These are phyloP conservation scores for Elsinoe arachidis DNA, from an alignment of 2,329 filamentous ascomycete genomes.

Conservation along the genomic window DNA sequence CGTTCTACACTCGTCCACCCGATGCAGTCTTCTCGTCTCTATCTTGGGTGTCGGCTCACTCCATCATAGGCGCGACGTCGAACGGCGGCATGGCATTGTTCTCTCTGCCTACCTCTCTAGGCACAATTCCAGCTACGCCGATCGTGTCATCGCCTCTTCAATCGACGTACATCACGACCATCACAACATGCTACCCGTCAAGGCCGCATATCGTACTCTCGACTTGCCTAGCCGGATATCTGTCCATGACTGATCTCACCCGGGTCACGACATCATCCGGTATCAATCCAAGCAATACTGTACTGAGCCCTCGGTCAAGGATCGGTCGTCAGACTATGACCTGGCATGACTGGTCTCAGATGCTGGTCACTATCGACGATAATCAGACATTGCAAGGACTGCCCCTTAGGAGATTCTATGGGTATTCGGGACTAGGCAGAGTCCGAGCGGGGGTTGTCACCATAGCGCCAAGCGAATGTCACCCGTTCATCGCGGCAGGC, in stretches of 20 bases:
- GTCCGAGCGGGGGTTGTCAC: slow-evolving; percentile 31
- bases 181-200: slow-evolving; percentile 46
- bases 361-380: slow-evolving; percentile 48
- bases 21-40: slow-evolving; percentile 48
- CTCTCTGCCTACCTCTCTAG: slow-evolving; percentile 32
- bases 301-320: slow-evolving; percentile 41
- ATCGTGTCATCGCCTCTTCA: slow-evolving; percentile 37
- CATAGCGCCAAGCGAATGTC: slow-evolving; percentile 43
- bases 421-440: slow-evolving; percentile 31
- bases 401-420: slow-evolving; percentile 46
- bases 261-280: slow-evolving; percentile 36
- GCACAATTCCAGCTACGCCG: slow-evolving; percentile 30
- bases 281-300: slow-evolving; percentile 37
- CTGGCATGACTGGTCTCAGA: slow-evolving; percentile 49
- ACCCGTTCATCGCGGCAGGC: slow-evolving; percentile 47
- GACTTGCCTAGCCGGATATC: slow-evolving; percentile 47
- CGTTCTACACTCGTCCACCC: slow-evolving; percentile 44
- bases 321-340: slow-evolving; percentile 40
- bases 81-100: slow-evolving; percentile 50
- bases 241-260: slow-evolving; percentile 46
- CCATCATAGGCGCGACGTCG: slow-evolving; percentile 48
- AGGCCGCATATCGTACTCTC: slow-evolving; percentile 45
- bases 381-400: slow-evolving; percentile 42
- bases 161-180: slow-evolving; percentile 39
- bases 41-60: slow-evolving; percentile 48